Evolutionary conservation across 2,329 filamentous ascomycete species (phyloP).

Genomic region (Colletotrichum musicola): DNA sequence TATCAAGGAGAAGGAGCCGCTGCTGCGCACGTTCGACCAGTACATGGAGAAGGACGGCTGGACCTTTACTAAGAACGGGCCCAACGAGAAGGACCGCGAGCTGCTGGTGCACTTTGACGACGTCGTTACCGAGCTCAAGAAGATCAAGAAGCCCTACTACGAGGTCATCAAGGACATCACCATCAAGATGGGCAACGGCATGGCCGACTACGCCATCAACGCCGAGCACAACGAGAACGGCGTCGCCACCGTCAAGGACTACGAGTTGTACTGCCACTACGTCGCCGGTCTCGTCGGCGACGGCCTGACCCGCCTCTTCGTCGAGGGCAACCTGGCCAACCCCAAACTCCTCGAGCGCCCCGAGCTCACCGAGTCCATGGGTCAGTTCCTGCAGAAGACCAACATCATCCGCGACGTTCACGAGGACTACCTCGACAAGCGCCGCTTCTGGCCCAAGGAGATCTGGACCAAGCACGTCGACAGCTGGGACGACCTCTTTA

Average conservation of each 20-base stretch:
- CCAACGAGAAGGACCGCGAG: slow-evolving; percentile 93
- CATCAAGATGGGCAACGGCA: slow-evolving; percentile 95
- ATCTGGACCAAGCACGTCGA: slow-evolving; percentile 97
- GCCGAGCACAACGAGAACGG: slow-evolving; percentile 84
- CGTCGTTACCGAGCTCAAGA: slow-evolving; percentile 87
- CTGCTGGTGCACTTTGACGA: slow-evolving; percentile 93
- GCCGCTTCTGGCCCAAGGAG: slow-evolving; percentile 94
- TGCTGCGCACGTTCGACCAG: slow-evolving; percentile 85
- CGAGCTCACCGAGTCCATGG: slow-evolving; percentile 93
- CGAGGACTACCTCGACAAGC: slow-evolving; percentile 88
- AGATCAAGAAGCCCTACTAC: slow-evolving; percentile 86
- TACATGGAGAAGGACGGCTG: slow-evolving; percentile 87
- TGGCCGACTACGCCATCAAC: slow-evolving; percentile 94
- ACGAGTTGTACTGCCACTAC: slow-evolving; percentile 97
- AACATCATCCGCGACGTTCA: slow-evolving; percentile 98
- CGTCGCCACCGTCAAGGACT: slow-evolving; percentile 86
- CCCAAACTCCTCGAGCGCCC: slow-evolving; percentile 83
- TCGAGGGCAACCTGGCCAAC: slow-evolving; percentile 88
- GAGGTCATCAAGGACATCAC: slow-evolving; percentile 94
- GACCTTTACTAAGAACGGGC: slow-evolving; percentile 88
- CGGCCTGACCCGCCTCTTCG: slow-evolving; percentile 90
- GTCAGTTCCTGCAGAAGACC: slow-evolving; percentile 96
- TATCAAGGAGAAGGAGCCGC: slow-evolving; percentile 83
- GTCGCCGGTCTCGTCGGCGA: slow-evolving; percentile 99
- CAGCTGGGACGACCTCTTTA: slow-evolving; percentile 90